Evolutionary conservation across 257 asterid genomes (phyloP).

Genomic region (Rubia yunnanensis): DNA sequence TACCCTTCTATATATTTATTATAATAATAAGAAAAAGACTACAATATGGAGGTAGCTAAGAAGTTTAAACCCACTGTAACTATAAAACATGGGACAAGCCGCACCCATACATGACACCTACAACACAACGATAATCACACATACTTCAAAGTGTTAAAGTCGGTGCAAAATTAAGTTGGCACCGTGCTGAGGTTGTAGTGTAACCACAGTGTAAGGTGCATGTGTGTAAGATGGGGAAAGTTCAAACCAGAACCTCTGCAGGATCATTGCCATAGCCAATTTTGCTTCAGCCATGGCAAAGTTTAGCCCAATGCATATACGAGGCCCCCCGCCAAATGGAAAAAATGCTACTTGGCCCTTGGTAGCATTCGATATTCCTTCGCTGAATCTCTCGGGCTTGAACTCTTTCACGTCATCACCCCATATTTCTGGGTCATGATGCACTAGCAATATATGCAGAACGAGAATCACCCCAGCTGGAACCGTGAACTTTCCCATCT

Average conservation of each 20-base stretch:
- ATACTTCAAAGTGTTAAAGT: background rate
- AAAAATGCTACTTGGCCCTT: constrained; percentile 17
- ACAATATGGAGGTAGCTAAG: background rate
- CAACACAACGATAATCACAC: no score
- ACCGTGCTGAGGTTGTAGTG: constrained; percentile 19
- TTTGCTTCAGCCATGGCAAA: constrained; percentile 22
- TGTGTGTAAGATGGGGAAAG: constrained; percentile 24
- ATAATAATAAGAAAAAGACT: background rate
- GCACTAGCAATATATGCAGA: constrained; percentile 13
- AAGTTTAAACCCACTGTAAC: background rate
- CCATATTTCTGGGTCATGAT: constrained; percentile 20
- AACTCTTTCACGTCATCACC: constrained; percentile 21
- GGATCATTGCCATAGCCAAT: constrained; percentile 20
- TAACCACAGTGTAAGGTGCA: constrained; percentile 6
- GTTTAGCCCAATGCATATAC: constrained; percentile 23
- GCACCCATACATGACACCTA: background rate
- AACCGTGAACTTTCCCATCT: constrained; percentile 4
- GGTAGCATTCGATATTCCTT: constrained; percentile 25
- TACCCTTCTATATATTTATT: no score
- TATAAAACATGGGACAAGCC: background rate
- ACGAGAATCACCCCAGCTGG: constrained; percentile 15
- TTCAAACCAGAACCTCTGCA: constrained; percentile 19
- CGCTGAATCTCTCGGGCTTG: constrained; percentile 26
- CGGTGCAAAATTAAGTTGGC: constrained; percentile 16
- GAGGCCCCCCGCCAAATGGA: constrained; percentile 24